Evolutionary conservation across 2,329 filamentous ascomycete species (phyloP).

Genomic region (Apiospora marii): DNA sequence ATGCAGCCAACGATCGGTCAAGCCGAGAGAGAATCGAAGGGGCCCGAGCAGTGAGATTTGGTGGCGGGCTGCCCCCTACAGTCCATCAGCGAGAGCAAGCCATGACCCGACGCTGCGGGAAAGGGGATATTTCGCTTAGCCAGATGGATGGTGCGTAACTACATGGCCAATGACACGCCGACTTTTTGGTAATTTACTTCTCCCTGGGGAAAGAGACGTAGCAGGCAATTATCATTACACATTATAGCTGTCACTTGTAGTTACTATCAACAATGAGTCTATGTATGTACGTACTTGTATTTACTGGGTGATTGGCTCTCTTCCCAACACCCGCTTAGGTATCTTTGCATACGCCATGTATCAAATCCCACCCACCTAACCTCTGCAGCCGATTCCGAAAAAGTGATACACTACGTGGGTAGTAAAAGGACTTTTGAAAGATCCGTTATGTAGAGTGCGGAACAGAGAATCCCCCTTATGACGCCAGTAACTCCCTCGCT

Average conservation of each 20-base stretch:
- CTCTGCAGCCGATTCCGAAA: background rate
- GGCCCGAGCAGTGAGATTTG: background rate
- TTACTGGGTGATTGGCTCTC: background rate
- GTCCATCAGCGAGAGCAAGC: background rate
- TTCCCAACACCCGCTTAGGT: background rate
- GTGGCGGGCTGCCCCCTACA: background rate
- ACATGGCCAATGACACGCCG: background rate
- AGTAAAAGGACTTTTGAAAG: background rate
- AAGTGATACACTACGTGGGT: background rate
- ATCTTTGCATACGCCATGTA: background rate
- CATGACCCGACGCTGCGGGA: background rate
- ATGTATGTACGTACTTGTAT: background rate
- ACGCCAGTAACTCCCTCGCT: background rate
- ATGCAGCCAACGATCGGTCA: background rate
- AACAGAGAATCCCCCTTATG: background rate
- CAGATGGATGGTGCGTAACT: background rate
- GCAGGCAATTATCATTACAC: background rate
- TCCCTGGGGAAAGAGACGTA: background rate
- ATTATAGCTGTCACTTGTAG: background rate
- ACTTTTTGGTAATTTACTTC: background rate
- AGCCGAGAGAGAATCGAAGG: background rate
- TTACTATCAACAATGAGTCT: background rate
- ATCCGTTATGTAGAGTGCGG: background rate
- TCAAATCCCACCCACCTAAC: background rate
- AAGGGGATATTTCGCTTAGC: background rate